Evolutionary conservation across 2,329 filamentous ascomycete genomes (phyloP).

Genomic region (Talaromyces sp.): DNA sequence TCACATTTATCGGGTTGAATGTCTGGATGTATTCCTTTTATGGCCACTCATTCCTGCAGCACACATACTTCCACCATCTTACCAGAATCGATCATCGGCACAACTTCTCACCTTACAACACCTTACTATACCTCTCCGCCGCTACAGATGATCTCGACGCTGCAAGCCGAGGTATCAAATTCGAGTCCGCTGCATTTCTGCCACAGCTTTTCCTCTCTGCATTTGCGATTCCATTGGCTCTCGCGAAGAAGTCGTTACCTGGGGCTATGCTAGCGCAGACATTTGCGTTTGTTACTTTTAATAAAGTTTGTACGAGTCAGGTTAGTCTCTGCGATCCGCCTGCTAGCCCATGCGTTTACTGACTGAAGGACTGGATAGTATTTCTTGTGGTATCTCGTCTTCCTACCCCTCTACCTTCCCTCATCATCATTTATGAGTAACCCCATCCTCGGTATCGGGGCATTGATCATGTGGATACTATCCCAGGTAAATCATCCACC

Average conservation of each 20-base stretch:
- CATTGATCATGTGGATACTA: conserved; percentile 68
- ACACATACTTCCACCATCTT: conserved; percentile 91
- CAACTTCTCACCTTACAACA: conserved; percentile 97
- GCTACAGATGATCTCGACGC: conserved; percentile 33
- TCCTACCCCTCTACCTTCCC: conserved; percentile 87
- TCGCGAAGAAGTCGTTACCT: conserved; percentile 78
- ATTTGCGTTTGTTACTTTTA: conserved; percentile 94
- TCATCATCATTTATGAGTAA: conserved; percentile 65
- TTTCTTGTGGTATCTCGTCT: conserved; percentile 96
- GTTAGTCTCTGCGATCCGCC: conserved; percentile 48
- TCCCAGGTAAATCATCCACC: conserved; percentile 54
- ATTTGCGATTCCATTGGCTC: conserved; percentile 67
- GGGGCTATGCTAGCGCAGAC: conserved; percentile 90
- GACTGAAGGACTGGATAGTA: conserved; percentile 57
- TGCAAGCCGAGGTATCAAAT: conserved; percentile 30
- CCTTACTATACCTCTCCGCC: conserved; percentile 84
- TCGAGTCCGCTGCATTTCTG: conserved; percentile 82
- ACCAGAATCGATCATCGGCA: conserved; percentile 93
- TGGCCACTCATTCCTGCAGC: conserved; percentile 73
- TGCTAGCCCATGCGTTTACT: background rate
- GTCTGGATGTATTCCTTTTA: conserved; percentile 75
- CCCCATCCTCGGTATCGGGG: conserved; percentile 60
- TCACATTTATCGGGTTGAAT: conserved; percentile 73
- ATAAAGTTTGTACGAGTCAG: conserved; percentile 98
- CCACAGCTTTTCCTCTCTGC: conserved; percentile 82